Base-by-base conservation (phyloP, 306 rosid species). In the Parietaria judaica region DNA sequence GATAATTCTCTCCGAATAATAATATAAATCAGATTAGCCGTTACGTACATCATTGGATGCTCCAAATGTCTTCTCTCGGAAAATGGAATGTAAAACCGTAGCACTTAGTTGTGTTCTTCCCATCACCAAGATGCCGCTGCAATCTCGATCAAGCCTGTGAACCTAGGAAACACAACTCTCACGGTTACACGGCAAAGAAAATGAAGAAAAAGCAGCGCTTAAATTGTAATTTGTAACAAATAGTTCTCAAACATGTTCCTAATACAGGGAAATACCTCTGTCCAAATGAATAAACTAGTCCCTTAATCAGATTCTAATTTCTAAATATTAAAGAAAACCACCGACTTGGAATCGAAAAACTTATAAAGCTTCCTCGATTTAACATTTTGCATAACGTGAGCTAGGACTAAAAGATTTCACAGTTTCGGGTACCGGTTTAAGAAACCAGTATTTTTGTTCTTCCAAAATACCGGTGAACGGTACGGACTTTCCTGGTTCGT, bases 71-170 rank as follows among this genome's bases (percentile, higher is more conserved):
- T 80, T 92, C 72, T 86, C 90, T 14, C 90, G 79, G 80, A 92
- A 88, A 61, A 92, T 71, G 73, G 96, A 84, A 71, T 86, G 98
- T 69, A 92, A 79, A 72, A 79, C 54, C 61, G 86, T 70, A 13
- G 94, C 81, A 79, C 88, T 80, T 47, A 73, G 75, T 64, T 86
- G 87, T 53, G 96, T 88, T 72, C 98, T 81, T 45, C 95, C 98
- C 98, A 92, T 84, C 64, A 92, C 84, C 58, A 92, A 79, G 72
- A 88, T 72, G 69, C 98, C 98, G 49, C 94, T 73, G 71, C 89
- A 78, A 71, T 92, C 95, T 77, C 85, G 77, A 73, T 88, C 98
- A 41, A 92, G 86, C 70, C 96, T 88, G 60, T 92, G 96, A 60
- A 84, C 96, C 98, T 81, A 68, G 49, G 36, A 78, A 46, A 54